A percentile compares a stretch with the other conserved stretches of the same genome.
Conservation (phyloP, 345 rosid species). For the Aurinia saxatilis region DNA sequence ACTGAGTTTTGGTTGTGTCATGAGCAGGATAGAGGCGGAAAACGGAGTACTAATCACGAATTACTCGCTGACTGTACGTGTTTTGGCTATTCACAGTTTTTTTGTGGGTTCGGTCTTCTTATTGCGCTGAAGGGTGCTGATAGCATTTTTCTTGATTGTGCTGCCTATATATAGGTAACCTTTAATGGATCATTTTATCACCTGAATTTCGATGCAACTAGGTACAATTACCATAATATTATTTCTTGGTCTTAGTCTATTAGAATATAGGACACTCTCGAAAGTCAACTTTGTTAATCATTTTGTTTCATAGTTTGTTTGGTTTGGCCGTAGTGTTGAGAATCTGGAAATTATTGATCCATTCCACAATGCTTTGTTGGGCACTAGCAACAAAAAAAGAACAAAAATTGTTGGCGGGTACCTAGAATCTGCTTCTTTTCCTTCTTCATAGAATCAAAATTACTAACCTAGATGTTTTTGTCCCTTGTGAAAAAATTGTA, state of each 20-base stretch:
- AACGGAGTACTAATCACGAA: constrained; percentile 82
- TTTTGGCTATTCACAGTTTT: constrained; percentile 19
- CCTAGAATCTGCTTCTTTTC: constrained; percentile 4
- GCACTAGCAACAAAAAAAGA: constrained; percentile 84
- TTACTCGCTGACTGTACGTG: constrained; percentile 70
- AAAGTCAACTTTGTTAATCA: background rate
- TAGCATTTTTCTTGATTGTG: background rate
- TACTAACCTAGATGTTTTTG: background rate
- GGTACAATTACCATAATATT: constrained; percentile 37
- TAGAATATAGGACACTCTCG: background rate
- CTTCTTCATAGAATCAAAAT: background rate
- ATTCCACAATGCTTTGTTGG: constrained; percentile 69
- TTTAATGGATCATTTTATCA: constrained; percentile 98
- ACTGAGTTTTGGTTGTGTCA: constrained; percentile 17
- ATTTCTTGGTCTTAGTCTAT: constrained; percentile 1
- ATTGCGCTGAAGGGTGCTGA: constrained; percentile 1
- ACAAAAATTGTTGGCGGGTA: constrained; percentile 97
- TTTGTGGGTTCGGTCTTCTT: background rate
- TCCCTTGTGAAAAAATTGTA: constrained; percentile 1
- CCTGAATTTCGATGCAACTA: constrained; percentile 91
- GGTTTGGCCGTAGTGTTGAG: constrained; percentile 58
- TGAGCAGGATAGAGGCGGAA: constrained; percentile 91
- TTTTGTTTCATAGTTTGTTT: constrained; percentile 12
- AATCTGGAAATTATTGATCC: constrained; percentile 93
- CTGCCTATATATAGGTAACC: constrained; percentile 51